These are phyloP conservation scores for Podospora australis DNA, from an alignment of 495 filamentous ascomycete species.

Conservation along the genomic window DNA sequence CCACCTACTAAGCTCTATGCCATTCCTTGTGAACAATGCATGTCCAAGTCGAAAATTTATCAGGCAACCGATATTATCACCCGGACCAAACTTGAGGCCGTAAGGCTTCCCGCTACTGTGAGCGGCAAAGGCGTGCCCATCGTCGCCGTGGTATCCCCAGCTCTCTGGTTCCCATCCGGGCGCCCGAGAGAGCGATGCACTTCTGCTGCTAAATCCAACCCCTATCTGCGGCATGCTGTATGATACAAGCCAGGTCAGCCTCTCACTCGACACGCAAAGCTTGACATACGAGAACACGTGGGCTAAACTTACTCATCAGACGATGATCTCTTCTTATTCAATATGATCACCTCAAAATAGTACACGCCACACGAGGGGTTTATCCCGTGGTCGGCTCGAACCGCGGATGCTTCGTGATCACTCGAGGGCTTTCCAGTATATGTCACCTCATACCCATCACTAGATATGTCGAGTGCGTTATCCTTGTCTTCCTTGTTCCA, in stretches of 20 bases:
- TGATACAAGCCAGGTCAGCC: conserved; percentile 16
- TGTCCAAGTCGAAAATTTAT: conserved; percentile 85
- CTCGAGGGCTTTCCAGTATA: conserved; percentile 44
- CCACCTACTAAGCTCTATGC: conserved; percentile 59
- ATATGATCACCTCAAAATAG: conserved; percentile 90
- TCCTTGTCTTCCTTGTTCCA: conserved; percentile 80
- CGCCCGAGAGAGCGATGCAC: conserved; percentile 69
- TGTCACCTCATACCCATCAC: conserved; percentile 72
- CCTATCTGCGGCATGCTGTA: conserved; percentile 68
- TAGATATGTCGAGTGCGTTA: conserved; percentile 62
- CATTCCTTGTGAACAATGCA: conserved; percentile 95
- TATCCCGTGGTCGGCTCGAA: conserved; percentile 85
- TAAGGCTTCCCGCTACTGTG: conserved; percentile 69
- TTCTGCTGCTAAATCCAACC: conserved; percentile 76
- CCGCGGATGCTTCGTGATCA: conserved; percentile 75
- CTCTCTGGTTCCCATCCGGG: conserved; percentile 95
- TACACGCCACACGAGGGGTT: conserved; percentile 89
- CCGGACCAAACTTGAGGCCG: conserved; percentile 58
- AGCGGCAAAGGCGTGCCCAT: conserved; percentile 78
- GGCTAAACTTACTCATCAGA: conserved; percentile 67
- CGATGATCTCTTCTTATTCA: conserved; percentile 60
- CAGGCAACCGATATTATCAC: conserved; percentile 88
- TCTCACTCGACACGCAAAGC: no score
- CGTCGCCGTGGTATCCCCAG: conserved; percentile 97
- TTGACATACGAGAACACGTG: conserved; percentile 3